These are phyloP conservation scores for Trichoderma arundinaceum DNA, from an alignment of 2,329 filamentous ascomycete genomes.

Conservation along the genomic window DNA sequence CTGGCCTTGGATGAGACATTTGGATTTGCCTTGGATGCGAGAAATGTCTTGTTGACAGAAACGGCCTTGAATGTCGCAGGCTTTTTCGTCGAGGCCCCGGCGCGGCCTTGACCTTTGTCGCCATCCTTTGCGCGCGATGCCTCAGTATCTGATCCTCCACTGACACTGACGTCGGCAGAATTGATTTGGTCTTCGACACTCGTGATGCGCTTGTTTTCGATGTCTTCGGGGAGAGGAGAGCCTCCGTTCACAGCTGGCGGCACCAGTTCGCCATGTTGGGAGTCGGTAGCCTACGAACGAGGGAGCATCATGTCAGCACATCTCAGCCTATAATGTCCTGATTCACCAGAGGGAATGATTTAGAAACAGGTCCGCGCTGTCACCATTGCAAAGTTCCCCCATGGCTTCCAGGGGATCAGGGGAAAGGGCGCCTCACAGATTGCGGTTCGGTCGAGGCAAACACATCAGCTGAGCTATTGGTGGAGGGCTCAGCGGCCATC, in stretches of 20 bases:
- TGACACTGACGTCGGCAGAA: conserved; percentile 71
- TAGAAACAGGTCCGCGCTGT: conserved; percentile 31
- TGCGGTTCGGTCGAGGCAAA: conserved; percentile 54
- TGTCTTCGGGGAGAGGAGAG: conserved; percentile 53
- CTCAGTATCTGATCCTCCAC: conserved; percentile 79
- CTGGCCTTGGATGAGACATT: conserved; percentile 55
- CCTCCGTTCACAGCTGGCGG: conserved; percentile 57
- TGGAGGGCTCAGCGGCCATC: conserved; percentile 68
- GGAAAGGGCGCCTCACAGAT: conserved; percentile 46
- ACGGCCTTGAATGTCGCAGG: conserved; percentile 81
- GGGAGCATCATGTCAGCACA: conserved; percentile 38
- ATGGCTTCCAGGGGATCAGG: neutral
- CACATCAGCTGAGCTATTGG: conserved; percentile 60
- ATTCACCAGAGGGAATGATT: neutral
- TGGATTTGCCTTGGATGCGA: conserved; percentile 69
- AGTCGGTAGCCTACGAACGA: conserved; percentile 42
- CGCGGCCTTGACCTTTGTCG: conserved; percentile 64
- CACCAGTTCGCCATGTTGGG: conserved; percentile 55
- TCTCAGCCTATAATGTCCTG: conserved; percentile 19
- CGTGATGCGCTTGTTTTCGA: conserved; percentile 63
- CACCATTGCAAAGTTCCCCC: neutral
- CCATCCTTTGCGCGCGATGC: conserved; percentile 65
- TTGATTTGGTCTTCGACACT: conserved; percentile 64
- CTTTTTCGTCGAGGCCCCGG: conserved; percentile 70
- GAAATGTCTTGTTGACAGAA: conserved; percentile 83